Evolutionary conservation across 1,284 basidiomycete species (phyloP).

Genomic region (Anthracocystis walkeri): DNA sequence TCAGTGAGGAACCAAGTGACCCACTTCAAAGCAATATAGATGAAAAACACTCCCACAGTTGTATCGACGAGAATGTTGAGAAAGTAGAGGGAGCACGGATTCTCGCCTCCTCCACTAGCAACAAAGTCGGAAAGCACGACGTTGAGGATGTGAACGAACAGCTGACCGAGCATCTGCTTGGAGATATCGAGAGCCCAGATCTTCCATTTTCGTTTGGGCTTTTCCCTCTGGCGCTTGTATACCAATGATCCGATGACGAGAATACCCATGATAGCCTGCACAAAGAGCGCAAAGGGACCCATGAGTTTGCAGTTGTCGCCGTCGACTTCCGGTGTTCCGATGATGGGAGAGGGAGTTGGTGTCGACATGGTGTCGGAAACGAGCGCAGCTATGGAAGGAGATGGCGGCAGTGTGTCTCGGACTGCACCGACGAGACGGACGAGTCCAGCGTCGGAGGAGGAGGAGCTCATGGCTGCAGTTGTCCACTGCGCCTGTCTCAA

Average conservation of each 20-base stretch:
- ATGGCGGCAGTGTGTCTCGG: constrained; percentile 16
- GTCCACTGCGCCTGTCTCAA: not conserved
- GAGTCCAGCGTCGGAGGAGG: constrained; percentile 9
- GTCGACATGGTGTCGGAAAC: constrained; percentile 14
- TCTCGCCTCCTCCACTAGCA: constrained; percentile 48
- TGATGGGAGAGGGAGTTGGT: constrained; percentile 26
- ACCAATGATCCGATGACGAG: constrained; percentile 86
- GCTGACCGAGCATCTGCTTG: constrained; percentile 88
- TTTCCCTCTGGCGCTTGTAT: constrained; percentile 88
- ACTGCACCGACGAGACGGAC: constrained; percentile 15
- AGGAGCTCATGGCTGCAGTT: constrained; percentile 20
- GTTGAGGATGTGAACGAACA: constrained; percentile 88
- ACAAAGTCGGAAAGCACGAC: constrained; percentile 73
- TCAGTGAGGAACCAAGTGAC: constrained; percentile 79
- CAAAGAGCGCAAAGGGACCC: constrained; percentile 69
- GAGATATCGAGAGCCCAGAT: constrained; percentile 77
- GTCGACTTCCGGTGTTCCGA: constrained; percentile 52
- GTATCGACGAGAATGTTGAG: constrained; percentile 95
- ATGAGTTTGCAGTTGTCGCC: constrained; percentile 59
- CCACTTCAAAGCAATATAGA: constrained; percentile 82
- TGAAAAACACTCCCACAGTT: constrained; percentile 86
- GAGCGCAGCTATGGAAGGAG: constrained; percentile 12
- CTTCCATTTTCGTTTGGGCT: constrained; percentile 85
- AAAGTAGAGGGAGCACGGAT: constrained; percentile 77
- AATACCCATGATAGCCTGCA: constrained; percentile 86